These are phyloP conservation scores for Penicillium psychrofluorescens DNA, from an alignment of 495 filamentous ascomycete genomes.

Conservation along the genomic window DNA sequence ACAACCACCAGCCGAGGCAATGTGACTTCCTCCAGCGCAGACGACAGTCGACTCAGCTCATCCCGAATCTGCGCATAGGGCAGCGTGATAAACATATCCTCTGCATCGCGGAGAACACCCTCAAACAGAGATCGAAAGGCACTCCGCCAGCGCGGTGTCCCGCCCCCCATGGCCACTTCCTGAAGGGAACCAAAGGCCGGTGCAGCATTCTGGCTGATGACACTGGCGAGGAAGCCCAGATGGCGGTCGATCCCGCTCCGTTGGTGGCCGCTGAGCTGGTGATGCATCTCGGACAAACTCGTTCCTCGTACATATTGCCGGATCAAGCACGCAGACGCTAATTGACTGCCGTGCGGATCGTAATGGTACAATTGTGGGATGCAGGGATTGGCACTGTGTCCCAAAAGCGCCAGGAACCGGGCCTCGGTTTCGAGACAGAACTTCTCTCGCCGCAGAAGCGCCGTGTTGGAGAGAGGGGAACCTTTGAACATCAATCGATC, in stretches of 20 bases:
- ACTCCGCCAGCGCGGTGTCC: slow-evolving; percentile 52
- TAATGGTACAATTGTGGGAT: slow-evolving; percentile 47
- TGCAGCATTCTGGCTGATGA: slow-evolving; percentile 33
- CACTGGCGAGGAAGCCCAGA: slow-evolving; percentile 24
- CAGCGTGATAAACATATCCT: slow-evolving; percentile 60
- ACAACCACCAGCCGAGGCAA: slow-evolving; percentile 51
- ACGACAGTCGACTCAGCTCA: slow-evolving; percentile 37
- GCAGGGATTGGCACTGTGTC: slow-evolving; percentile 34
- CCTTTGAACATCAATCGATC: slow-evolving; percentile 45
- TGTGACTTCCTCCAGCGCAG: slow-evolving; percentile 48
- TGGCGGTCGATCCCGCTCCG: slow-evolving; percentile 37
- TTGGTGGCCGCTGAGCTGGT: slow-evolving; percentile 27
- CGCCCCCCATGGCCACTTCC: slow-evolving; percentile 38
- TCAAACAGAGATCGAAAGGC: slow-evolving; percentile 57
- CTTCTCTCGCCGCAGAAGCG: slow-evolving; percentile 52
- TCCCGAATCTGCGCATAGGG: slow-evolving; percentile 58
- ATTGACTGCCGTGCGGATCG: slow-evolving; percentile 27
- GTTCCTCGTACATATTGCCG: slow-evolving; percentile 41
- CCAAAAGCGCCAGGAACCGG: slow-evolving; percentile 40
- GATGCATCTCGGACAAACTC: slow-evolving; percentile 32
- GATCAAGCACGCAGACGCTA: slow-evolving; percentile 42
- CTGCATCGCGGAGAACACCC: slow-evolving; percentile 56
- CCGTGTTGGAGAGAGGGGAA: slow-evolving; percentile 41
- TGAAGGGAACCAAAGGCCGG: slow-evolving; percentile 43
- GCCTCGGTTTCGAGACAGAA: slow-evolving; percentile 51